Evolutionary conservation across 768 basidiomycete species (phyloP), one percentile per base, ranked within the genome.

Genomic region (Boletus subparvulus): DNA sequence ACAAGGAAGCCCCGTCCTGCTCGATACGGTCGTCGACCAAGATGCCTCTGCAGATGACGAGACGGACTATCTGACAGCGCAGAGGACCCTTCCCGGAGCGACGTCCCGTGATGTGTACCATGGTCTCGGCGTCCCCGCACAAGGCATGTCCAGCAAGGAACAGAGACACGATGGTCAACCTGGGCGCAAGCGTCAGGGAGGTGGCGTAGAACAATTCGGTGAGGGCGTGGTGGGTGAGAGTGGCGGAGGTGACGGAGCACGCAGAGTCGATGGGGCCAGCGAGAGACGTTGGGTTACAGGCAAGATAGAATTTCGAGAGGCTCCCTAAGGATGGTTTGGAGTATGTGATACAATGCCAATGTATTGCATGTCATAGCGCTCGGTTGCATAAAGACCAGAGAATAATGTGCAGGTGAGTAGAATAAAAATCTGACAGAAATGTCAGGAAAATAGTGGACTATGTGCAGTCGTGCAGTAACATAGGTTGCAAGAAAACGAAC

Each of bases 81-180:
- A 54, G 12, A 69, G 67, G 48, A 67, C 71, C 0, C 59, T 71
- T 10, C 57, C 50, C 2, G 75, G 75, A 36, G 73, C 70, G 30
- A 76, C 76, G 10, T 74, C 71, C 24, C 43, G 61, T 33, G 71
- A 71, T 32, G 69, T 77, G 24, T 46, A 75, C 53, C 3, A 19
- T 35, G 70, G 70, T 13, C 45, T 71, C 19, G 74, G 74, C 3
- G 59, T 63, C 32, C 74, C 74, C 14, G 55, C 46, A 8, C 59
- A 65, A 17, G 75, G 73, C 17, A 68, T 70, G 74, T 69, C 68
- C 33, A 74, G 69, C 62, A 61, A 63, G 41, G 75, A 77, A 56
- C 19, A 61, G 42, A 71, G 70, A 50, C 76, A 75, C 32, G 71
- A 72, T 13, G 73, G 77, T 26, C 61, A 64, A 33, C 54, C 61